Evolutionary conservation across 2,329 filamentous ascomycete genomes (phyloP).

Genomic region (Diaporthe citri): DNA sequence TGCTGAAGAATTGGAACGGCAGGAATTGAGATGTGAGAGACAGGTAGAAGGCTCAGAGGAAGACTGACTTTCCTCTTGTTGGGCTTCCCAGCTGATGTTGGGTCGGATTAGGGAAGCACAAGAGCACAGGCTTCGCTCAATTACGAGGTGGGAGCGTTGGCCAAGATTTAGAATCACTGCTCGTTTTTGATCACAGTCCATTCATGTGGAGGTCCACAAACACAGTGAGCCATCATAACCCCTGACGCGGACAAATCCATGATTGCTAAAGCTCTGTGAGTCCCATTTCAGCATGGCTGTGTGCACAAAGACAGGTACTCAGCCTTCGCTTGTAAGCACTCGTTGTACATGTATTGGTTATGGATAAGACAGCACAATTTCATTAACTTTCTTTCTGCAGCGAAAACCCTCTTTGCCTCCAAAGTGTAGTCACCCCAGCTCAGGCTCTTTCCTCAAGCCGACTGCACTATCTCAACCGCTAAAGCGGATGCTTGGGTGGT

Average conservation of each 20-base stretch:
- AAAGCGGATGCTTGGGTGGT: too few species aligned
- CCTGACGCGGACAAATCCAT: neutral
- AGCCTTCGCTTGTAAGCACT: rapidly evolving
- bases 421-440: too few species aligned
- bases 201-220: neutral
- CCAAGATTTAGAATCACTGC: neutral
- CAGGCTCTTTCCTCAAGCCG: too few species aligned
- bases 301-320: too few species aligned
- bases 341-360: neutral
- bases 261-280: neutral
- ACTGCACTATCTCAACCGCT: too few species aligned
- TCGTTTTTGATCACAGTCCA: neutral
- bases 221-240: neutral
- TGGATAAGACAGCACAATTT: neutral
- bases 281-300: neutral
- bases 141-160: rapidly evolving
- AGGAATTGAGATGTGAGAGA: too few species aligned
- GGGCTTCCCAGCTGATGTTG: neutral
- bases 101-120: neutral
- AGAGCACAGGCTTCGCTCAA: neutral
- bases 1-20: too few species aligned
- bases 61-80: neutral
- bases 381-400: neutral
- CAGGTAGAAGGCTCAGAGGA: neutral
- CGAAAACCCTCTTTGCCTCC: neutral